A percentile compares a stretch with the other conserved stretches of the same genome.
Conservation (phyloP, 768 basidiomycete species). For the Termitomyces sp. region DNA sequence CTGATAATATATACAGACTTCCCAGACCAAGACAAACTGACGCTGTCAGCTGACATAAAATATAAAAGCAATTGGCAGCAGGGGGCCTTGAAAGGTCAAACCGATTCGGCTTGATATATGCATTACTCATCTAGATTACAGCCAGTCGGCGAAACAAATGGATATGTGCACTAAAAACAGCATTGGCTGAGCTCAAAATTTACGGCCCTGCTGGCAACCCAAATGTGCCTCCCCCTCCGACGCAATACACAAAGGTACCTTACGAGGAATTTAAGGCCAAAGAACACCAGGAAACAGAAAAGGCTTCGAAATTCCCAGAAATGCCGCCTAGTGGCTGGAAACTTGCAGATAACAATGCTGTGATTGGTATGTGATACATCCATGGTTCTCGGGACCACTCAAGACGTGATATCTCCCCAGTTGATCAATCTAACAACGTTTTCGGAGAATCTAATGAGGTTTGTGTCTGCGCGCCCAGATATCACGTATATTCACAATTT, state of each 20-base stretch:
- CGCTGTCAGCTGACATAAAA: slow-evolving; percentile 76
- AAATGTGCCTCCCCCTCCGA: slow-evolving; percentile 45
- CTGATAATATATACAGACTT: slow-evolving; percentile 45
- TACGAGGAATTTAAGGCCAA: slow-evolving; percentile 56
- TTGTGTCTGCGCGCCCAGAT: background rate
- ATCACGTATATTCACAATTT: background rate
- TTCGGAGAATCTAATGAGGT: slow-evolving; percentile 40
- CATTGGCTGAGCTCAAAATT: slow-evolving; percentile 65
- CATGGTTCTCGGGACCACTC: background rate
- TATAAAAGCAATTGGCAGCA: slow-evolving; percentile 89
- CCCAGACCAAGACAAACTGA: slow-evolving; percentile 76
- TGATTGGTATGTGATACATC: slow-evolving; percentile 35
- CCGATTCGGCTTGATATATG: background rate
- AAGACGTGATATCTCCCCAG: slow-evolving; percentile 12
- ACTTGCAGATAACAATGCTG: slow-evolving; percentile 49
- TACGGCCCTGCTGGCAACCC: slow-evolving; percentile 65
- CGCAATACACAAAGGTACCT: slow-evolving; percentile 67
- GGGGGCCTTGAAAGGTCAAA: slow-evolving; percentile 60
- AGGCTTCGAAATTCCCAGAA: slow-evolving; percentile 20
- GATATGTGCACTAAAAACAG: slow-evolving; percentile 81
- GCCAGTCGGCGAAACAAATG: slow-evolving; percentile 87
- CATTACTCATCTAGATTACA: slow-evolving; percentile 19
- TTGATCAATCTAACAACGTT: slow-evolving; percentile 37
- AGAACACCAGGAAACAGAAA: slow-evolving; percentile 28
- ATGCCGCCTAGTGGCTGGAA: slow-evolving; percentile 41